Evolutionary conservation across 768 basidiomycete genomes (phyloP).

Genomic region (Clitopilus passeckerianus): DNA sequence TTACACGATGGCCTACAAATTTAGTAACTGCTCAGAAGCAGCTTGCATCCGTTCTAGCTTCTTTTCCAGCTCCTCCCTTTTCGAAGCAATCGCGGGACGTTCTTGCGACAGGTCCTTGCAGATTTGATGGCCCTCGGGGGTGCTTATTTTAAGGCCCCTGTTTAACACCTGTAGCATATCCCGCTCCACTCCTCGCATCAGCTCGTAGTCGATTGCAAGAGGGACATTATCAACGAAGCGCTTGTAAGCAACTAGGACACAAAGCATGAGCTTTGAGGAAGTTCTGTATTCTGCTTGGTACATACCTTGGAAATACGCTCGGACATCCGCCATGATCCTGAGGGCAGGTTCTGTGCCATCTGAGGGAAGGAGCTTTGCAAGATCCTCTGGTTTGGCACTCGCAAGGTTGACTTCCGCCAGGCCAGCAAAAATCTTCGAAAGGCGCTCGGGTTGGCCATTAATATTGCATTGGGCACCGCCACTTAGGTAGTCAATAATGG

Average conservation of each 20-base stretch:
- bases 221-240: slow-evolving; percentile 55
- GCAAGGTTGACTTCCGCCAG: slow-evolving; percentile 34
- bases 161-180: slow-evolving; percentile 42
- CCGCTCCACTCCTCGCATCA: slow-evolving; percentile 46
- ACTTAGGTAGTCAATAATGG: slow-evolving; percentile 17
- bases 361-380: slow-evolving; percentile 43
- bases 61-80: slow-evolving; percentile 43
- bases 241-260: slow-evolving; percentile 48
- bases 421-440: slow-evolving; percentile 28
- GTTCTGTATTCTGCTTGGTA: slow-evolving; percentile 1
- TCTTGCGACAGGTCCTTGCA: slow-evolving; percentile 53
- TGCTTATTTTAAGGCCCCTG: slow-evolving; percentile 46
- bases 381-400: slow-evolving; percentile 31
- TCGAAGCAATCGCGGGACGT: slow-evolving; percentile 32
- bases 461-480: too few relatives aligned
- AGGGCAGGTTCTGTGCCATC: slow-evolving; percentile 55
- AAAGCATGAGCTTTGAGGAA: not conserved
- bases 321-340: slow-evolving; percentile 64
- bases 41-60: slow-evolving; percentile 44
- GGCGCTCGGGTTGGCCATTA: slow-evolving; percentile 16
- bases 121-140: slow-evolving; percentile 35
- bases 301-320: slow-evolving; percentile 72
- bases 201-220: slow-evolving; percentile 49
- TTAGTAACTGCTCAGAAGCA: slow-evolving; percentile 37
- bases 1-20: not conserved